Conservation (phyloP, 1,284 basidiomycete genomes). For the Ganoderma boninense region DNA sequence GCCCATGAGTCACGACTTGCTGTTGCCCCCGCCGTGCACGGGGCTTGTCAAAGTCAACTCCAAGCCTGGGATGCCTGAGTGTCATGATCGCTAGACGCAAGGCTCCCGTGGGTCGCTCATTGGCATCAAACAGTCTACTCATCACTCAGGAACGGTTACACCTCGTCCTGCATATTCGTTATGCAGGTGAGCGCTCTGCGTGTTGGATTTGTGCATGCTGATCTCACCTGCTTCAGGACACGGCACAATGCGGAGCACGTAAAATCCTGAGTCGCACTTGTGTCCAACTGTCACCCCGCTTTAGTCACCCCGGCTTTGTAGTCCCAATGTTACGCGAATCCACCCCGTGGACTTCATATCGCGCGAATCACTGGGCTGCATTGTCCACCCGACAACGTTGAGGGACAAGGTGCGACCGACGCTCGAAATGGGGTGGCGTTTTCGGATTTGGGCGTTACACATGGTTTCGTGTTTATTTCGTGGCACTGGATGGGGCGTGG, state of each 20-base stretch:
- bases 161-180: background rate
- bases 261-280: background rate
- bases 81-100: background rate
- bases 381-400: background rate
- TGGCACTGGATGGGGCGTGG: background rate
- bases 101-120: background rate
- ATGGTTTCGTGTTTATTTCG: background rate
- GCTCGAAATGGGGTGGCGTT: background rate
- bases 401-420: background rate
- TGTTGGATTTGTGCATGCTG: background rate
- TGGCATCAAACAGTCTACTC: background rate
- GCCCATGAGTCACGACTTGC: background rate
- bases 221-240: background rate
- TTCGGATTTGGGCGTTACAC: background rate
- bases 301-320: background rate
- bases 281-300: background rate
- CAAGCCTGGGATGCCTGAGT: background rate
- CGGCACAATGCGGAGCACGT: background rate
- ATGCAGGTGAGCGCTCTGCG: background rate
- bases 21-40: slow-evolving; percentile 11
- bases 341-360: background rate
- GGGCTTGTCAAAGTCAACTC: background rate
- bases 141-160: background rate
- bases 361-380: background rate
- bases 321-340: background rate